Evolutionary conservation across 352 stramenopile species (phyloP), one percentile per base, ranked within the genome.

Genomic region (Plasmopara halstedii): DNA sequence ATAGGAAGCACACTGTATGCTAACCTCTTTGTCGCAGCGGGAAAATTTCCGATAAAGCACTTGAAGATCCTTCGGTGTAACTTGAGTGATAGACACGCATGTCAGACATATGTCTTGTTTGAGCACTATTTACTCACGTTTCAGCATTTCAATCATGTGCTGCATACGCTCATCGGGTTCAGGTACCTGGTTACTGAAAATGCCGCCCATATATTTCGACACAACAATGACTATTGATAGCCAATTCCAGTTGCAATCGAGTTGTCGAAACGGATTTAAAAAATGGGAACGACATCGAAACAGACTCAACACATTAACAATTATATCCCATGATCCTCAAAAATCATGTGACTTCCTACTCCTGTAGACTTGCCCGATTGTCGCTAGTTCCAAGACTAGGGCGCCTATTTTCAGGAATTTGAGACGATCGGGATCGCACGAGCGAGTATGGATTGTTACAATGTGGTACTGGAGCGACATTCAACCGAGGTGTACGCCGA

Each of bases 91-190:
- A 0, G 8, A 4, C 8, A 53, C 18, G 20, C 9, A 31, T 14
- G 18, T 31, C 38, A 19, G 6, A 53, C 8, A 29, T 18, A 20
- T 6, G 4, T 21, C 18, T 46, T 14, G 19, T 39, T 9, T 25
- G 11, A 2, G 15, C 34, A 5, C 9, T 11, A 23, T n/a, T 9
- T 19, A 47, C 64, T 31, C 45, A 84, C 74, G 39, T 38, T 85
- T 82, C 21, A 87, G 68, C 53, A 76, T 81, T 37, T 56, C 62
- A 50, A 85, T 85, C 51, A 72, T 85, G 25, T 82, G 59, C 54
- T 78, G 59, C 75, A 87, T 87, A 21, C 69, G 69, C 56, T 84
- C 67, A 51, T 84, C 69, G 0, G 72, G 64, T 14, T 70, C 69
- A 11, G 72, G 72, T 42, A 79, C 67, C 40, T 71, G 64, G 39